Percentiles rank a stretch among this genome's conserved stretches.
phyloP scores from a whole-genome alignment of 148 eudicot genomes.

The Agrostemma githago region DNA sequence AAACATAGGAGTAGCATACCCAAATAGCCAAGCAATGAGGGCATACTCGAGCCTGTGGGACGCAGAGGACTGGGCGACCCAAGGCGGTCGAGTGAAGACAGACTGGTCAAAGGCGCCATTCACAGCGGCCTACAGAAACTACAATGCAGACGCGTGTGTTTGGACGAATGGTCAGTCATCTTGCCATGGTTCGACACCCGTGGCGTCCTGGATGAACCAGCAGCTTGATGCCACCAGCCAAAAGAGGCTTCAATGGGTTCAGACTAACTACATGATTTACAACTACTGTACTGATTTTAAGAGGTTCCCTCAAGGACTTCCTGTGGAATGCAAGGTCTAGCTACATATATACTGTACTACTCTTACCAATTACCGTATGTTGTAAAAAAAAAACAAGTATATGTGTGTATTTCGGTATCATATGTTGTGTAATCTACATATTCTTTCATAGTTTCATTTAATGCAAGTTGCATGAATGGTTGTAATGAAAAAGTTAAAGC shows the following conservation, averaged over 20 bases:
- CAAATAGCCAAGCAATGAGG: conserved; percentile 33
- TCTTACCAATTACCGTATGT: not conserved
- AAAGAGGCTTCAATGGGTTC: conserved; percentile 37
- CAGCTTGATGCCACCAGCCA: conserved; percentile 34
- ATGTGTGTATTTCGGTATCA: not conserved
- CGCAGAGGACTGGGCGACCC: conserved; percentile 37
- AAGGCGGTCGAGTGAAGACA: conserved; percentile 34
- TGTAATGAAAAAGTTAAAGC: not conserved
- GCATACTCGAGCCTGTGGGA: conserved; percentile 34
- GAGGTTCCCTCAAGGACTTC: conserved; percentile 48
- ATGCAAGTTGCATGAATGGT: not conserved
- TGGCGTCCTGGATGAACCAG: conserved; percentile 31
- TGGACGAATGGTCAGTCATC: conserved; percentile 26
- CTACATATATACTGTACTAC: not conserved
- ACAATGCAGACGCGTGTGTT: conserved; percentile 29
- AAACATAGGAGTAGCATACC: conserved; percentile 31
- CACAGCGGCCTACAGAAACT: conserved; percentile 32
- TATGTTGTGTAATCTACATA: not conserved
- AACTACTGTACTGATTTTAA: conserved; percentile 37
- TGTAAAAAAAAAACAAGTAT: not conserved
- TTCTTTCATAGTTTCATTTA: not conserved
- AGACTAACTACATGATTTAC: conserved; percentile 39
- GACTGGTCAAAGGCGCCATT: conserved; percentile 37
- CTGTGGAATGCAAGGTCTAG: conserved; percentile 31
- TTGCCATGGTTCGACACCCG: conserved; percentile 12